Evolutionary conservation across 208 protist genomes (phyloP).

Genomic region (Wallacemonas sp.): DNA sequence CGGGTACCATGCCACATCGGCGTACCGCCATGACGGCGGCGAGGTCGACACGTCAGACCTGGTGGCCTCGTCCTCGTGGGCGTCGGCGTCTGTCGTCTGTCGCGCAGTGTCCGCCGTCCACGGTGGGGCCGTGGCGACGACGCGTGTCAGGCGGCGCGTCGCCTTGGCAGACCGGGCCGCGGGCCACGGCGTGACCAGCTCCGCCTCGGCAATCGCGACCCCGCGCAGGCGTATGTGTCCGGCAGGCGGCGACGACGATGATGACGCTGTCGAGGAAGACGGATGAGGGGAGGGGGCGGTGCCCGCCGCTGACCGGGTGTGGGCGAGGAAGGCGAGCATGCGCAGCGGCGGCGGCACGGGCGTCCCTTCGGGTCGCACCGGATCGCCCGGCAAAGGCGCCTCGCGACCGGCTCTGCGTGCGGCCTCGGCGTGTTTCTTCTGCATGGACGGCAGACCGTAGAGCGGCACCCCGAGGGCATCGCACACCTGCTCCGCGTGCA

Average conservation of each 20-base stretch:
- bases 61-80: background rate
- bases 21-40: background rate
- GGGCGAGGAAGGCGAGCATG: conserved; percentile 48
- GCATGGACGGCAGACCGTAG: conserved; percentile 62
- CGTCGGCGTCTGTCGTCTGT: background rate
- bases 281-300: too few relatives aligned
- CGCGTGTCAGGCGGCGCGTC: background rate
- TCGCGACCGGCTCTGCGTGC: conserved; percentile 56
- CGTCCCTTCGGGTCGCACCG: conserved; percentile 59
- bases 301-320: too few relatives aligned
- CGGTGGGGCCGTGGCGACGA: background rate
- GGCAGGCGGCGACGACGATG: too few relatives aligned
- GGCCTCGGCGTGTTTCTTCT: conserved; percentile 72
- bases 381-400: conserved; percentile 66
- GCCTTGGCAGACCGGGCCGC: too few relatives aligned
- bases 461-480: conserved; percentile 71
- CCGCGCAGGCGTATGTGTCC: too few relatives aligned
- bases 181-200: conserved; percentile 4
- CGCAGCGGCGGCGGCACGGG: conserved; percentile 67
- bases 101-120: background rate
- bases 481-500: conserved; percentile 84
- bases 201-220: conserved; percentile 17
- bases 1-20: conserved; percentile 11
- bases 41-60: background rate
- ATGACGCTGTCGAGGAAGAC: too few relatives aligned